Evolutionary conservation across 805 yeast species (phyloP).

Genomic region (Groenewaldozyma salmanticensis): DNA sequence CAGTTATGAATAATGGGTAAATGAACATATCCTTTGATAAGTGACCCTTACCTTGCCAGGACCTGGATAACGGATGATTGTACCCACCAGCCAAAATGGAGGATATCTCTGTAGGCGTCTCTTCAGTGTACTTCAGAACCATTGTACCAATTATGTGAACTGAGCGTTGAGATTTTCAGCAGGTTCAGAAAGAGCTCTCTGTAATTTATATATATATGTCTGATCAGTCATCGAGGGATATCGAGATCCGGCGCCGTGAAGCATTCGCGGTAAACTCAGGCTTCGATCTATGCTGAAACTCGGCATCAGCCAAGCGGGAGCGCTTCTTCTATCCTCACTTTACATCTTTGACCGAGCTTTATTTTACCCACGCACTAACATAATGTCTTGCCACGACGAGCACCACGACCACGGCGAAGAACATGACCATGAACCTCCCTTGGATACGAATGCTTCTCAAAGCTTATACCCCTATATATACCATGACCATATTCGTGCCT

Average conservation of each 20-base stretch:
- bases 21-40: conserved; percentile 82
- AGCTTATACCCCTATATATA: conserved; percentile 49
- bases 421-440: conserved; percentile 22
- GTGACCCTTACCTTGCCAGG: conserved; percentile 86
- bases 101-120: conserved; percentile 50
- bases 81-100: conserved; percentile 90
- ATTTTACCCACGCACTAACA: too few relatives aligned
- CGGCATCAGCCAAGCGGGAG: too few relatives aligned
- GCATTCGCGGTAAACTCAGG: too few relatives aligned
- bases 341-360: too few relatives aligned
- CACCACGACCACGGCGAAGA: conserved; percentile 33
- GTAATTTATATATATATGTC: too few relatives aligned
- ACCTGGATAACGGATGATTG: conserved; percentile 77
- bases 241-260: too few relatives aligned
- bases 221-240: too few relatives aligned
- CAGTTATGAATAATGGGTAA: conserved; percentile 82
- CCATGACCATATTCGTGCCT: conserved; percentile 46
- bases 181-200: too few relatives aligned
- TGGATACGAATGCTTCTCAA: conserved; percentile 47
- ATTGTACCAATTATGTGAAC: too few relatives aligned
- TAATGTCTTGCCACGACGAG: conserved; percentile 27
- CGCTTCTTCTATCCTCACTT: too few relatives aligned
- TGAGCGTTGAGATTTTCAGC: too few relatives aligned
- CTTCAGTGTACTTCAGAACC: conserved; percentile 54
- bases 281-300: too few relatives aligned